Base-by-base conservation (phyloP, 2,329 filamentous ascomycete species). In the Volutella citrinella region DNA sequence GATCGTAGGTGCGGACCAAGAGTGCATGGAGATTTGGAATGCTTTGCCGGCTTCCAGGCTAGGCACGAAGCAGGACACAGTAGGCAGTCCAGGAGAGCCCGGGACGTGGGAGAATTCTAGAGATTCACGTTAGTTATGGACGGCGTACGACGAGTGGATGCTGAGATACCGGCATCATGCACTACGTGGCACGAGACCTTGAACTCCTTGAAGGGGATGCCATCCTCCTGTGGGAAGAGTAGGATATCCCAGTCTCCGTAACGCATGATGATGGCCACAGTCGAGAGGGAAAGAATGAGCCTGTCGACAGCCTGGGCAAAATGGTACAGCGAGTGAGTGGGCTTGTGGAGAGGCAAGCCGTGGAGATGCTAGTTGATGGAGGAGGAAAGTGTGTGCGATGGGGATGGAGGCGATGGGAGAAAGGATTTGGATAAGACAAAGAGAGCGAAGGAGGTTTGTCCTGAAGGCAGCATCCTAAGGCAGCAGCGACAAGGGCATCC, bases 211-310 rank as follows among this genome's bases (percentile, higher is more conserved):
- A 90, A 62, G 2, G 88, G 88, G 10, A 84, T 57, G 49, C 79
- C 81, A 49, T 72, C 80, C 41, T 75, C 72, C 42, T 60, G 62
- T 0, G 86, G 82, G 57, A 94, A 94, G 42, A 94, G 69, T 26
- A 94, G 76, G 35, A 93, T 76, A 53, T 95, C 88, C 88, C 87
- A 94, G 53, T 87, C 80, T 49, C 87, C 77, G 70, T 84, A 94
- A 39, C 87, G 81, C 88, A 95, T 94, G 13, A 31, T 46, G 36
- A 30, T 22, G 20, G 20, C 20, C 12, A n/a, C n/a, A n/a, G n/a
- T n/a, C n/a, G n/a, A n/a, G n/a, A n/a, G n/a, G n/a, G n/a, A n/a
- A n/a, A n/a, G n/a, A n/a, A n/a, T n/a, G n/a, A n/a, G n/a, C n/a
- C n/a, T n/a, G n/a, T n/a, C n/a, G n/a, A n/a, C n/a, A n/a, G n/a